phyloP scores from a whole-genome alignment of 1,139 yeast genomes.

The Geotrichum aggregatum region DNA sequence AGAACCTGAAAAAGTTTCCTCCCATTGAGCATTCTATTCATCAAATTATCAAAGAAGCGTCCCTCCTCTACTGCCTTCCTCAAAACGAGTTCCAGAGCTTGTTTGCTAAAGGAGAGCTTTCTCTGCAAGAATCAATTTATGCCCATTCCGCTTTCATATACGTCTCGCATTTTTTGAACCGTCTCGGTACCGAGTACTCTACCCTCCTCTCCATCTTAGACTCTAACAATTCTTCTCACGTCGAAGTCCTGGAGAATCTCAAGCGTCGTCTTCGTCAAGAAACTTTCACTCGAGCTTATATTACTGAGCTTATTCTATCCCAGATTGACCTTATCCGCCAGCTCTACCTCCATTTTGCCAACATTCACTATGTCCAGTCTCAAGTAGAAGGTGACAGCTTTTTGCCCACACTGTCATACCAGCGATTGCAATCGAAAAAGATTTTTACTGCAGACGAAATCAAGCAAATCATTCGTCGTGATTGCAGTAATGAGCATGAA shows the following conservation, averaged over 20 bases:
- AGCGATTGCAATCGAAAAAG: slow-evolving; percentile 75
- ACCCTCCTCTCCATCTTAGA: slow-evolving; percentile 64
- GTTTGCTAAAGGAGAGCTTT: slow-evolving; percentile 72
- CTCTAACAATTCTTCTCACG: slow-evolving; percentile 54
- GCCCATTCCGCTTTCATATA: slow-evolving; percentile 93
- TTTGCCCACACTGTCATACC: slow-evolving; percentile 77
- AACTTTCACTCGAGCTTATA: slow-evolving; percentile 84
- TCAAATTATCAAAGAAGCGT: slow-evolving; percentile 92
- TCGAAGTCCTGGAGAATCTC: slow-evolving; percentile 70
- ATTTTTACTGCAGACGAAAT: slow-evolving; percentile 75
- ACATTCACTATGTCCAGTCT: slow-evolving; percentile 75
- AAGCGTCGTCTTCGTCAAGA: slow-evolving; percentile 90
- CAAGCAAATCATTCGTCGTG: slow-evolving; percentile 59
- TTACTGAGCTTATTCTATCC: slow-evolving; percentile 68
- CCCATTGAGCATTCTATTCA: slow-evolving; percentile 70
- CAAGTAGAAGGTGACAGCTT: slow-evolving; percentile 51
- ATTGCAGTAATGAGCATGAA: slow-evolving; percentile 76
- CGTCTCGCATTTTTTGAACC: slow-evolving; percentile 88
- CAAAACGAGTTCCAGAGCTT: slow-evolving; percentile 73
- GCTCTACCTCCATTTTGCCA: slow-evolving; percentile 88
- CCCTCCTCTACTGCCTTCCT: slow-evolving; percentile 86
- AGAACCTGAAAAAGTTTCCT: slow-evolving; percentile 41
- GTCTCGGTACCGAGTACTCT: slow-evolving; percentile 87
- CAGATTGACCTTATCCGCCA: slow-evolving; percentile 73
- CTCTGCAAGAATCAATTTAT: slow-evolving; percentile 89